These are phyloP conservation scores for Phoma sp. DNA, from an alignment of 2,329 filamentous ascomycete species.

Conservation along the genomic window DNA sequence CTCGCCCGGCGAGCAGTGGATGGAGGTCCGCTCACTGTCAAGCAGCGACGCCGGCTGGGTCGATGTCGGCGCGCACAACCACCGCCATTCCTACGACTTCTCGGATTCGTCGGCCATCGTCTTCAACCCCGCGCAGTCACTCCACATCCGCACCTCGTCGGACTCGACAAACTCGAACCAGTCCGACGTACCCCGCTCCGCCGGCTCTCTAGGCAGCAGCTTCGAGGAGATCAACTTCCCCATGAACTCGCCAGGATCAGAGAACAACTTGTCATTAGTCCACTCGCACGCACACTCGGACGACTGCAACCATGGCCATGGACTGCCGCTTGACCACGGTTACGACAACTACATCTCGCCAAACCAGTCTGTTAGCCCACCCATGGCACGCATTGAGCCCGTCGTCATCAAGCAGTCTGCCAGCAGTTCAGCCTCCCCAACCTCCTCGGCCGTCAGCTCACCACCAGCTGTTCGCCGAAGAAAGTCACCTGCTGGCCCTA, in stretches of 20 bases:
- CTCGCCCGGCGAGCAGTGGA: constrained; percentile 79
- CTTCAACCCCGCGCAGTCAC: constrained; percentile 88
- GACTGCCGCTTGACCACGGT: constrained; percentile 37
- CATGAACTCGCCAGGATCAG: constrained; percentile 83
- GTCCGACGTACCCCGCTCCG: constrained; percentile 65
- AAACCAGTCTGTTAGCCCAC: constrained; percentile 67
- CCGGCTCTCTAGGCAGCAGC: constrained; percentile 77
- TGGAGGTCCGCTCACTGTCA: constrained; percentile 89
- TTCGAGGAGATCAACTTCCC: constrained; percentile 77
- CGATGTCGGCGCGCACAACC: constrained; percentile 66
- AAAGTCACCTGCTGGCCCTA: constrained; percentile 63
- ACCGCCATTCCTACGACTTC: constrained; percentile 73
- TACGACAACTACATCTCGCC: constrained; percentile 51
- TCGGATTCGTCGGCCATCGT: constrained; percentile 69
- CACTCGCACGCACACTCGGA: constrained; percentile 38
- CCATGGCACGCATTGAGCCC: constrained; percentile 71
- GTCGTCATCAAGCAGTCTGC: constrained; percentile 72
- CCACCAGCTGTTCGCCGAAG: constrained; percentile 71
- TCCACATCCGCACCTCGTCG: constrained; percentile 86
- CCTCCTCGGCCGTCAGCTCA: constrained; percentile 60
- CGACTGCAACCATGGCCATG: constrained; percentile 36
- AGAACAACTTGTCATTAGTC: constrained; percentile 51
- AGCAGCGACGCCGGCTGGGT: constrained; percentile 87
- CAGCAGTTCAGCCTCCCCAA: constrained; percentile 66
- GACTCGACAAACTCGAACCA: constrained; percentile 86